These are phyloP conservation scores for Colletotrichum kahawae DNA, from an alignment of 2,329 filamentous ascomycete genomes.

Conservation along the genomic window DNA sequence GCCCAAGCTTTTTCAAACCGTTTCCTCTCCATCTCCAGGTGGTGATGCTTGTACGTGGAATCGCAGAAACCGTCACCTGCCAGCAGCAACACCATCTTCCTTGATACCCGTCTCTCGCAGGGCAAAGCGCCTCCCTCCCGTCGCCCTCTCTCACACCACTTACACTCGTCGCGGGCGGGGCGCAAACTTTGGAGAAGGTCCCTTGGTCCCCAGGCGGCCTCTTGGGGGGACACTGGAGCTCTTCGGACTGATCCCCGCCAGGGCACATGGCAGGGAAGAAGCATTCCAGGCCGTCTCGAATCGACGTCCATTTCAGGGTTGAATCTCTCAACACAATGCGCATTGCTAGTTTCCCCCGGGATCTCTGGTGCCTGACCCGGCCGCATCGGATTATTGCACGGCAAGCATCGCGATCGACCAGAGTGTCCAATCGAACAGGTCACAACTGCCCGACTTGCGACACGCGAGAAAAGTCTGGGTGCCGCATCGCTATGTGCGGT, in stretches of 20 bases:
- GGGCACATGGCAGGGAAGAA: slow-evolving; percentile 13
- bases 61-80: background rate
- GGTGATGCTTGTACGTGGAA: background rate
- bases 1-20: background rate
- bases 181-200: slow-evolving; percentile 4
- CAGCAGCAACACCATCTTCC: background rate
- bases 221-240: background rate
- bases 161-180: slow-evolving; percentile 14
- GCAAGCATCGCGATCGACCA: background rate
- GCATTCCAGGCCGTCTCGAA: slow-evolving; percentile 19
- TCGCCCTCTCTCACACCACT: slow-evolving; percentile 2
- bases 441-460: background rate
- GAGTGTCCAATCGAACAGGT: background rate
- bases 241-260: slow-evolving; percentile 10
- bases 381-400: background rate
- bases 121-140: background rate
- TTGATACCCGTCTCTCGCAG: background rate
- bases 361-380: slow-evolving; percentile 8
- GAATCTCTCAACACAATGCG: slow-evolving; percentile 12
- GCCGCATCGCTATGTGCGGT: background rate
- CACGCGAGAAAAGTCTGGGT: background rate
- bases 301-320: slow-evolving; percentile 14
- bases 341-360: slow-evolving; percentile 9
- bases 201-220: background rate
- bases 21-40: background rate